A percentile compares a stretch with the other conserved stretches of the same genome.
phyloP scores from a whole-genome alignment of 768 basidiomycete genomes.

The Cystobasidium tubakii region DNA sequence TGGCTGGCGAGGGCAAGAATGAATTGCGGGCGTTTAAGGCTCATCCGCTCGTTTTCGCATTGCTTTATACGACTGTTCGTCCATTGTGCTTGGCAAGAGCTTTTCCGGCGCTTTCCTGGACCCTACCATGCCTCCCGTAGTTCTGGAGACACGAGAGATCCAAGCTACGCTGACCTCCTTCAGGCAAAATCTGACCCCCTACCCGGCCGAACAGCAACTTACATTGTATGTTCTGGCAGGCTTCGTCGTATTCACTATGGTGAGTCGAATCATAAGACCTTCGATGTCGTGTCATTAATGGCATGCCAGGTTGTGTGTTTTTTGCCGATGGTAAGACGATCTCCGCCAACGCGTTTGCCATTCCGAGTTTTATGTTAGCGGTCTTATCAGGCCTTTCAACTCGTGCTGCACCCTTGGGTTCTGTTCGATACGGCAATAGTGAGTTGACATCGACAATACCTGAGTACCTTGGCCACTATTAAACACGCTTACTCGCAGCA shows the following conservation, averaged over 20 bases:
- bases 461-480: not conserved
- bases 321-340: not conserved
- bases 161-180: not conserved
- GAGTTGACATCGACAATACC: not conserved
- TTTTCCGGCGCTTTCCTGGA: too few species aligned
- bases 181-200: not conserved
- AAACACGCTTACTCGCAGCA: not conserved
- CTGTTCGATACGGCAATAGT: slow-evolving; percentile 9
- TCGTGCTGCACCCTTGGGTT: slow-evolving; percentile 11
- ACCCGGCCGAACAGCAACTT: slow-evolving; percentile 16
- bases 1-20: too few species aligned
- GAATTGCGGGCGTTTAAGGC: too few species aligned
- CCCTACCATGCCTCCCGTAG: not conserved
- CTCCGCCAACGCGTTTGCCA: not conserved
- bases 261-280: not conserved
- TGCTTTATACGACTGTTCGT: too few species aligned
- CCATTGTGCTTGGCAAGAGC: too few species aligned
- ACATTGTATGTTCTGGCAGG: slow-evolving; percentile 22
- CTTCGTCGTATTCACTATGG: not conserved
- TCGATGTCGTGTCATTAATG: not conserved
- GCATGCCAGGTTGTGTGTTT: not conserved
- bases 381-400: not conserved
- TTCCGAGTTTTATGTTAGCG: not conserved
- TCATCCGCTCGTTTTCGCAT: too few species aligned
- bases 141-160: not conserved